Conservation (phyloP, 352 stramenopile species). For the Globisporangium okanoganense region DNA sequence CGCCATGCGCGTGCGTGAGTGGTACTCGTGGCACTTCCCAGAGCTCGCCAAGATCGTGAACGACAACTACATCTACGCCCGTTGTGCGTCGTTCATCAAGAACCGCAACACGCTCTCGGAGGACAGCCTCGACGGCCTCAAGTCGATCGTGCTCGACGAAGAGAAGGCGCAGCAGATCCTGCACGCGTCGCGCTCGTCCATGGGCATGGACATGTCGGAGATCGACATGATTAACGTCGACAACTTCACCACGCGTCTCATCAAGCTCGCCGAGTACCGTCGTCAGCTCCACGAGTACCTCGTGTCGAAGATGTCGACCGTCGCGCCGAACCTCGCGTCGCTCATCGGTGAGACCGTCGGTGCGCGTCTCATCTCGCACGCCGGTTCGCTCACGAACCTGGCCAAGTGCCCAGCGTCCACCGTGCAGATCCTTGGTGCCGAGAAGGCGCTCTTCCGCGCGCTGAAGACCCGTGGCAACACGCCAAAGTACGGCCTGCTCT, state of each 20-base stretch:
- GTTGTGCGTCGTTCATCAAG: slow-evolving; percentile 96
- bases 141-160: slow-evolving; percentile 97
- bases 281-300: slow-evolving; percentile 95
- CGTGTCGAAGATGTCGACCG: slow-evolving; percentile 96
- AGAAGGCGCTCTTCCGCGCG: slow-evolving; percentile 99
- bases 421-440: slow-evolving; percentile 99
- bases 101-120: slow-evolving; percentile 83
- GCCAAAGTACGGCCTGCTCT: slow-evolving; percentile 99
- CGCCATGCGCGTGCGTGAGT: slow-evolving; percentile 99
- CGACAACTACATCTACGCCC: slow-evolving; percentile 99
- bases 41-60: slow-evolving; percentile 99
- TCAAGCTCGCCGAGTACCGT: slow-evolving; percentile 98
- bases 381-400: slow-evolving; percentile 97
- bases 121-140: slow-evolving; percentile 76
- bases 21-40: slow-evolving; percentile 99
- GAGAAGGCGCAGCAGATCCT: slow-evolving; percentile 95
- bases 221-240: slow-evolving; percentile 99
- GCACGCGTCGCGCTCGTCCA: slow-evolving; percentile 93
- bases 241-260: slow-evolving; percentile 97
- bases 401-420: slow-evolving; percentile 99
- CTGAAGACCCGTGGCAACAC: slow-evolving; percentile 99
- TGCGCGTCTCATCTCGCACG: slow-evolving; percentile 99
- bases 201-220: slow-evolving; percentile 99
- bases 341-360: slow-evolving; percentile 99
- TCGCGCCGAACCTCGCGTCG: slow-evolving; percentile 98